phyloP scores from a whole-genome alignment of 2,329 filamentous ascomycete genomes.

The Colletotrichum truncatum region DNA sequence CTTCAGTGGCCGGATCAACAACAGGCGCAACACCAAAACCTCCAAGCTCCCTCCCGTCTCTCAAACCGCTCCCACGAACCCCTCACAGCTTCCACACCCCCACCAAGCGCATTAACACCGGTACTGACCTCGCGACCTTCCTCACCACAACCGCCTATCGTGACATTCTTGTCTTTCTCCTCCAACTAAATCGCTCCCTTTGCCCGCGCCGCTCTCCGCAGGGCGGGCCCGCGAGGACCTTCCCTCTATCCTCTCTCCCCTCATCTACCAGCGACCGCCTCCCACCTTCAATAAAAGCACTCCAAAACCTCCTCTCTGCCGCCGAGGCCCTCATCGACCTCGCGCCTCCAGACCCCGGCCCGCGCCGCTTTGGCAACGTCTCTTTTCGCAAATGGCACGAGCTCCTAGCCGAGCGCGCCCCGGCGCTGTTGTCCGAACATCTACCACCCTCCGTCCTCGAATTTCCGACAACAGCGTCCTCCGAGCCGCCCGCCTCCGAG shows the following conservation, averaged over 20 bases:
- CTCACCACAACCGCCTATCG: conserved; percentile 83
- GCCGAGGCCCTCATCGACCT: conserved; percentile 76
- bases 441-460: conserved; percentile 34
- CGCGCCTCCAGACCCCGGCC: conserved; percentile 85
- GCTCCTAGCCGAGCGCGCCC: conserved; percentile 69
- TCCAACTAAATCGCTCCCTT: conserved; percentile 90
- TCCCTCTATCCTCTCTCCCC: conserved; percentile 51
- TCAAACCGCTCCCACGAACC: conserved; percentile 58
- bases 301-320: conserved; percentile 73
- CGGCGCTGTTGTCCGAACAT: conserved; percentile 57
- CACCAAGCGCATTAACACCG: conserved; percentile 84
- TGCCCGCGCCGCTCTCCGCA: conserved; percentile 70
- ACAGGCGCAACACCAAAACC: background rate
- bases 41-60: conserved; percentile 34
- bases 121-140: conserved; percentile 82
- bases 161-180: conserved; percentile 86
- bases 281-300: conserved; percentile 66
- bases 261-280: conserved; percentile 42
- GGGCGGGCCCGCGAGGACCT: conserved; percentile 50
- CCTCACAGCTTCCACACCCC: conserved; percentile 73
- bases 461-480: conserved; percentile 31
- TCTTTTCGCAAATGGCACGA: conserved; percentile 88
- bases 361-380: conserved; percentile 89
- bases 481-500: conserved; percentile 39
- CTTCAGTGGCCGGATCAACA: background rate